A percentile compares a stretch with the other conserved stretches of the same genome.
phyloP scores from a whole-genome alignment of 768 basidiomycete species.

The Tricholoma sp. region DNA sequence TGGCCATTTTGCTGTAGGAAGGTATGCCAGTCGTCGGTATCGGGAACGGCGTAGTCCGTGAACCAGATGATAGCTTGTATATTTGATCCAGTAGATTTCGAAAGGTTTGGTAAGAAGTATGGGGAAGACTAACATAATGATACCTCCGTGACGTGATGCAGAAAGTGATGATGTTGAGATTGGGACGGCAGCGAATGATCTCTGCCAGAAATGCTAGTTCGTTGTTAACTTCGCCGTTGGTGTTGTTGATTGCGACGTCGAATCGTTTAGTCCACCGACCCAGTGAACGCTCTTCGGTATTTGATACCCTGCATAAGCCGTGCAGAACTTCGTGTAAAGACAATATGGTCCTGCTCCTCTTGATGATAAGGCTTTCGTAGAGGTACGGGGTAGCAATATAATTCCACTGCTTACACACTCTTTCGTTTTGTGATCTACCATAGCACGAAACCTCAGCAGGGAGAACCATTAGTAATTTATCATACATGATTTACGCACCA shows the following conservation, averaged over 20 bases:
- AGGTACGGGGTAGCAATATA: conserved; percentile 17
- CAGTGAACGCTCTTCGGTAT: not conserved
- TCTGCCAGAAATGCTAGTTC: not conserved
- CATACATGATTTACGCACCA: conserved; percentile 15
- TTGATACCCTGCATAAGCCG: not conserved
- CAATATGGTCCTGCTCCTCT: conserved; percentile 3
- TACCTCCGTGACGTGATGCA: not conserved
- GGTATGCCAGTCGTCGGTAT: not conserved
- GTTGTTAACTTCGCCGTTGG: not conserved
- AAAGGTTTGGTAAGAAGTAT: conserved; percentile 7
- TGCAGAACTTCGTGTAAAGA: conserved; percentile 9
- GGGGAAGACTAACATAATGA: too few species aligned
- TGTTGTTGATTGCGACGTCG: conserved; percentile 14
- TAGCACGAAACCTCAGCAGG: not conserved
- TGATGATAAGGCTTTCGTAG: conserved; percentile 21
- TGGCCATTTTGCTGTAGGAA: conserved; percentile 5
- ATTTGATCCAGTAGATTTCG: not conserved
- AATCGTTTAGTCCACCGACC: conserved; percentile 15
- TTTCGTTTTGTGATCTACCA: conserved; percentile 19
- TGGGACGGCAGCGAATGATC: conserved; percentile 14
- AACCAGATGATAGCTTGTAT: conserved; percentile 10
- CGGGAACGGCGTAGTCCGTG: not conserved
- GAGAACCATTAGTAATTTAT: not conserved
- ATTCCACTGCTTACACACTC: conserved; percentile 22
- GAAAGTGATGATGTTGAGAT: conserved; percentile 15